Base-by-base conservation (phyloP, 2,329 filamentous ascomycete species). In the Trichoderma citrinoviride region DNA sequence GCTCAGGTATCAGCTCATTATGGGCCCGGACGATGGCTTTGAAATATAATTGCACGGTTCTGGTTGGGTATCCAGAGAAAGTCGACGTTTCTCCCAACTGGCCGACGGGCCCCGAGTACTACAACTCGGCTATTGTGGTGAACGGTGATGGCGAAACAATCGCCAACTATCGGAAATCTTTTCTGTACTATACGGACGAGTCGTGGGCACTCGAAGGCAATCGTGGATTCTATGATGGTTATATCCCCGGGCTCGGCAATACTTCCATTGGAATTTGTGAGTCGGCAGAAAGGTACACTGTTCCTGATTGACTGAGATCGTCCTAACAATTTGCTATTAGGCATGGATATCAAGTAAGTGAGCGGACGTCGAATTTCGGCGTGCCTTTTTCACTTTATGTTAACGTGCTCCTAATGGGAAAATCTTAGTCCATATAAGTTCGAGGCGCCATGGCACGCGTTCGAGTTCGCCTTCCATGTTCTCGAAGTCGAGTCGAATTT, bases 41-140 rank as follows among this genome's bases (percentile, higher is more conserved):
- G 23, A 87, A 86, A 68, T 81, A 90, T 71, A 80, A 87, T 65
- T 93, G 90, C 71, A 78, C 82, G 55, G 89, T 94, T 0, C 83
- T 85, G 0, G 85, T 86, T 1, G 91, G 91, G 0, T 95, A 94
- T 63, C 91, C 91, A 0, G 91, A 94, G 63, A 85, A 84, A 69
- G 84, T 83, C 0, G 85, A 88, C 55, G 71, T 83, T 0, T 73
- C 77, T 0, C 56, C 73, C 1, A 78, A 79, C 21, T 86, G 84
- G 82, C 85, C 85, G 0, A 75, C 82, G 0, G 74, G 72, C 0
- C 81, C 82, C 0, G 82, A 85, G 67, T 85, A 84, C 29, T 86
- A 85, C 71, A 86, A 86, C 63, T 80, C 81, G 0, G 71, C 74
- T 0, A 80, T 89, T 2, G 76, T 87, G 0, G 80, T 89, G 2